phyloP scores from a whole-genome alignment of 495 filamentous ascomycete species.

The Penicillium turbatum region DNA sequence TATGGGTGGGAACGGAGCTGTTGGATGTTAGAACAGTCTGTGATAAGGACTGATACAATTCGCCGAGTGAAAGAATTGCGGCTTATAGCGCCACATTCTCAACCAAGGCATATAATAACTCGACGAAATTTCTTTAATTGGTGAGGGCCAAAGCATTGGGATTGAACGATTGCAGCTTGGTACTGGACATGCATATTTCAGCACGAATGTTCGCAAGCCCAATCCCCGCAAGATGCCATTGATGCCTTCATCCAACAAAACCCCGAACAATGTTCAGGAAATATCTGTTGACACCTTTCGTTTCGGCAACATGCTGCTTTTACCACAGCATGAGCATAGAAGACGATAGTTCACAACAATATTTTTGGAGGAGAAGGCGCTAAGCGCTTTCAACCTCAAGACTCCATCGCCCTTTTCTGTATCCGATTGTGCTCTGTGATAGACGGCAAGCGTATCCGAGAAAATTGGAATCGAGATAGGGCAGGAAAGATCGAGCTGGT shows the following conservation, averaged over 20 bases:
- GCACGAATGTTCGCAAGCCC: slow-evolving; percentile 21
- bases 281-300: slow-evolving; percentile 44
- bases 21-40: slow-evolving; percentile 65
- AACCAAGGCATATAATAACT: slow-evolving; percentile 62
- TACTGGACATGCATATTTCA: slow-evolving; percentile 37
- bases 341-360: slow-evolving; percentile 60
- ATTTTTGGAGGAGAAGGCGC: slow-evolving; percentile 74
- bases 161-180: slow-evolving; percentile 1
- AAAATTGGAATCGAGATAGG: slow-evolving; percentile 39
- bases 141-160: slow-evolving; percentile 50
- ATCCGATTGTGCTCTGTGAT: slow-evolving; percentile 36
- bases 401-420: slow-evolving; percentile 59
- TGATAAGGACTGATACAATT: slow-evolving; percentile 58
- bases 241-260: slow-evolving; percentile 70
- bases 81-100: slow-evolving; percentile 87
- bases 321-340: slow-evolving; percentile 21
- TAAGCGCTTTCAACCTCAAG: slow-evolving; percentile 66
- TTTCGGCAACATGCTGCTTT: slow-evolving; percentile 15
- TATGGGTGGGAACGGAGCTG: slow-evolving; percentile 80
- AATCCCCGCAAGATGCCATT: slow-evolving; percentile 14
- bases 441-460: slow-evolving; percentile 27
- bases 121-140: slow-evolving; percentile 75
- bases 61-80: slow-evolving; percentile 87
- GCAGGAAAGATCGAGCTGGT: slow-evolving; percentile 80
- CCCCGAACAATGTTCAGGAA: slow-evolving; percentile 67